Base-by-base conservation (phyloP, 352 stramenopile species). In the Pythium scleroteichum region DNA sequence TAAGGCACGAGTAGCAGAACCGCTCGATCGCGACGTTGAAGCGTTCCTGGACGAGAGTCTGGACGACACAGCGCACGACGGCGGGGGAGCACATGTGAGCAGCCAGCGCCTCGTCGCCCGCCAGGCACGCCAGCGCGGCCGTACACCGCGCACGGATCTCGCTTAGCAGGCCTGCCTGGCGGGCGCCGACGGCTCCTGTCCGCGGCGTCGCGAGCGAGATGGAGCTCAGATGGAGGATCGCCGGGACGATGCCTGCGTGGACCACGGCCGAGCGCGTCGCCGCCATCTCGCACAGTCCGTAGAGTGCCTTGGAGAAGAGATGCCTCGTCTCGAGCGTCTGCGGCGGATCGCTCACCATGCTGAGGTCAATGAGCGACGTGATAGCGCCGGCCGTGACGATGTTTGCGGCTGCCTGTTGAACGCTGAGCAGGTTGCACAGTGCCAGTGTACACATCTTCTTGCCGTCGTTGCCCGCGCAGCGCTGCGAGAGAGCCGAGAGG, bases 371-470 rank as follows among this genome's bases (percentile, higher is more conserved):
- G 2, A 92, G 59, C 20, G 82, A 77, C 1, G 73, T 77, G 26
- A 92, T 83, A 1, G 82, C 85, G 7, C 85, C 85, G 13, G 79
- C 73, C 10, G 72, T 73, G 47, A 91, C 72, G 48, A 92, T 91
- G 23, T 91, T 80, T 0, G 79, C 68, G 5, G 81, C 80, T 16
- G 81, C 82, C 48, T 91, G 83, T 13, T 89, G 78, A 5, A 92
- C 85, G 47, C 72, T 88, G 4, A 94, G 60, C 47, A 94, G 53
- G 51, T 92, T 94, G 44, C 82, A 94, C 9, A 94, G 46, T 7
- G 85, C 76, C 4, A 94, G 55, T 0, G 82, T 94, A 55, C 79
- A 90, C 79, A 94, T 87, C 51, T 88, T 83, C 54, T 86, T 85
- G 14, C 72, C 76, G 12, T 92, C 68, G 4, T 68, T 55, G 45